phyloP scores from a whole-genome alignment of 2,329 filamentous ascomycete species.

The Neurospora crassa region DNA sequence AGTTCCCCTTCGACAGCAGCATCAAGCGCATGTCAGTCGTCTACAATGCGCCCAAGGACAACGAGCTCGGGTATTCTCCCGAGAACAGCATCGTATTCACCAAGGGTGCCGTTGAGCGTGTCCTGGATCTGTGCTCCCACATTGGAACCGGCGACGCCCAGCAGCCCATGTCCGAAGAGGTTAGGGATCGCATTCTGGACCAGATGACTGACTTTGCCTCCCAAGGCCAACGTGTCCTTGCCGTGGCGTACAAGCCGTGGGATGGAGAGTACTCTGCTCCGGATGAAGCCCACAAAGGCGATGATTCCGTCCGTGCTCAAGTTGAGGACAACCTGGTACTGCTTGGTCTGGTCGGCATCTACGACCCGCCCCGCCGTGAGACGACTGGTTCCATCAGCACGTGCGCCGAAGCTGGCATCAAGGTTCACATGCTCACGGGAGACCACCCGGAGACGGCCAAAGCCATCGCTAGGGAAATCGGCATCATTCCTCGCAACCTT shows the following conservation, averaged over 20 bases:
- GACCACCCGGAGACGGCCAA: constrained; percentile 71
- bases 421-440: constrained; percentile 77
- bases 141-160: constrained; percentile 33
- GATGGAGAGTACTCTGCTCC: constrained; percentile 36
- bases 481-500: constrained; percentile 60
- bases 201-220: constrained; percentile 52
- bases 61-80: constrained; percentile 27
- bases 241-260: constrained; percentile 55
- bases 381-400: constrained; percentile 62
- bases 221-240: constrained; percentile 63
- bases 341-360: constrained; percentile 75
- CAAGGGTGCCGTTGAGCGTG: constrained; percentile 53
- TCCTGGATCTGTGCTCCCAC: constrained; percentile 46
- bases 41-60: constrained; percentile 42
- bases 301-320: constrained; percentile 42
- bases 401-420: constrained; percentile 65
- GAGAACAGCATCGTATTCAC: constrained; percentile 46
- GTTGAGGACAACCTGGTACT: constrained; percentile 64
- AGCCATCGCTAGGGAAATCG: constrained; percentile 70
- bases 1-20: constrained; percentile 70
- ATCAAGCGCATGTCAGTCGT: constrained; percentile 76
- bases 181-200: constrained; percentile 38
- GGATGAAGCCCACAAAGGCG: constrained; percentile 21
- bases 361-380: constrained; percentile 76
- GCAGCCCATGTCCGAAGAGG: constrained; percentile 38